Evolutionary conservation across 352 stramenopile species (phyloP), one percentile per base, ranked within the genome.

Genomic region (Pythium aquatile): DNA sequence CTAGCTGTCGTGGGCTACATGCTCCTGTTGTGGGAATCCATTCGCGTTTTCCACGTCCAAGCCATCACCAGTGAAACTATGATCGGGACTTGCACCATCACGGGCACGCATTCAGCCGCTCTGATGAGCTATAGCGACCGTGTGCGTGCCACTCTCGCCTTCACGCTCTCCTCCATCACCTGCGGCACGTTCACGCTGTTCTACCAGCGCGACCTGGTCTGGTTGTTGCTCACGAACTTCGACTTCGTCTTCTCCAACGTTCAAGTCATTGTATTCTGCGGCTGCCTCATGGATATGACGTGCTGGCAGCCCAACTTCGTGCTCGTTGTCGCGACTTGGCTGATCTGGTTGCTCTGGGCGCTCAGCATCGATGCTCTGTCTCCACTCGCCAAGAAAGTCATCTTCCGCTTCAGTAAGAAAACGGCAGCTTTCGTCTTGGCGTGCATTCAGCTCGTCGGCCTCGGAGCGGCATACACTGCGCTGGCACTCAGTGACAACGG

Each of bases 181-280:
- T 51, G 44, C 14, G n/a, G 44, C 17, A 29, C 44, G 2, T 51
- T 51, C 20, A n/a, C 8, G 44, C 44, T 51, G 6, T 51, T 51
- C 44, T 51, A 16, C 20, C 44, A 51, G 44, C 44, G 44, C 17
- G 44, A 51, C 44, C 14, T 51, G n/a, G 16, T 51, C 16, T 13
- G 44, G 44, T n/a, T 51, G 17, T n/a, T 51, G 44, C 10, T 51
- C n/a, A 51, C 44, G 5, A 51, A 51, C n/a, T 51, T 51, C 44
- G 44, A 51, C n/a, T 51, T 29, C 20, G n/a, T 51, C 5, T 51
- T 51, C 44, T 51, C 44, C 5, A 51, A 16, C 44, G n/a, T 51
- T n/a, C 44, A 51, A 29, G 20, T 51, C 44, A n/a, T 24, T 10
- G 2, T 51, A 2, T 51, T 51, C 20, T 28, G 44, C 20, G 7